These are phyloP conservation scores for Neocallimastix lanati DNA, from an alignment of 192 early-diverging fungal genomes.

Conservation along the genomic window DNA sequence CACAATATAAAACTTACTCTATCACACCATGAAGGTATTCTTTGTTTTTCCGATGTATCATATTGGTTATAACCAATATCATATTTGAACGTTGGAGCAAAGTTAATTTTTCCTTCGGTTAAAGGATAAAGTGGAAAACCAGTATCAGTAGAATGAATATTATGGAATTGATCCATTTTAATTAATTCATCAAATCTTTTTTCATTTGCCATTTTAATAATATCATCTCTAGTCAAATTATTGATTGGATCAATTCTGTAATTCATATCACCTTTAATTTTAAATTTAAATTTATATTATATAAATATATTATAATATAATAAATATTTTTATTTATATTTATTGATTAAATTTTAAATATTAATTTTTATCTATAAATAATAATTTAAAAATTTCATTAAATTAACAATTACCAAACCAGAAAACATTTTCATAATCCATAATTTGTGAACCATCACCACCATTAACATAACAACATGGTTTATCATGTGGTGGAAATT, in stretches of 20 bases:
- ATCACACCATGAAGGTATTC: slow-evolving; percentile 93
- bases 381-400: no score
- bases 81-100: slow-evolving; percentile 96
- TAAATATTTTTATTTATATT: no score
- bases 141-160: slow-evolving; percentile 24
- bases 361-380: no score
- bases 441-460: slow-evolving; percentile 66
- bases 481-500: slow-evolving; percentile 15
- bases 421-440: slow-evolving; percentile 33
- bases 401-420: slow-evolving; percentile 19
- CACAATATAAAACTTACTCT: slow-evolving; percentile 55
- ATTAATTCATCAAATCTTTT: slow-evolving; percentile 17
- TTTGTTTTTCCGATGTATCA: slow-evolving; percentile 83
- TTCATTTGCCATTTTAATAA: slow-evolving; percentile 35
- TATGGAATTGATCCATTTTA: slow-evolving; percentile 26
- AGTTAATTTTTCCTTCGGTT: slow-evolving; percentile 53
- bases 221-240: slow-evolving; percentile 37
- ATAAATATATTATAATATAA: no score
- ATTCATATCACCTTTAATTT: slow-evolving; percentile 76
- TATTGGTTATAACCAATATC: slow-evolving; percentile 51
- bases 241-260: slow-evolving; percentile 69
- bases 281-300: no score
- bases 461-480: slow-evolving; percentile 30
- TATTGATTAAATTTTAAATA: no score
- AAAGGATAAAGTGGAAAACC: slow-evolving; percentile 61